Base-by-base conservation (phyloP, 2,329 filamentous ascomycete species). In the Monilinia fructicola region DNA sequence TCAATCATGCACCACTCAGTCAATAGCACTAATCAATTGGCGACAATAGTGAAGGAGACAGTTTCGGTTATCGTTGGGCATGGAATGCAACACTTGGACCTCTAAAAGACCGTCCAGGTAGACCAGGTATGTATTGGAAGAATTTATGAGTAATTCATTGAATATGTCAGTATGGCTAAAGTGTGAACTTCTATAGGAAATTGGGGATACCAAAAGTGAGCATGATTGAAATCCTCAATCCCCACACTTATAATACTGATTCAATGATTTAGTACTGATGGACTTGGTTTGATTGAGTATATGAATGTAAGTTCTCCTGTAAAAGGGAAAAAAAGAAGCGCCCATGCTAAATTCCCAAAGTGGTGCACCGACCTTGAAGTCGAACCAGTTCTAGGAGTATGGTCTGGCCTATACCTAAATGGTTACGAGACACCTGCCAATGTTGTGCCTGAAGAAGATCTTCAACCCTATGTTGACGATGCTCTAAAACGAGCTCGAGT, bases 401-500 rank as follows among this genome's bases (percentile, higher is more conserved):
- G 82, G 79, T 74, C 76, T 21, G 83, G 83, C 0, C 74, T 81
- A 18, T 79, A 77, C 35, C 75, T 84, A 1, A 75, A 75, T 28
- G 76, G 78, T 16, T 76, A 77, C 3, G 78, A 78, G 14, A 72
- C 80, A 26, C 38, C 56, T 2, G 77, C 65, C 2, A 76, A 79
- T 16, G 76, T 77, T 4, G 78, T 79, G 11, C 70, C 81, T 14
- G 77, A 81, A 31, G 73, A 75, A 6, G 79, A 81, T 10, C 74
- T 85, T 6, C 71, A 78, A 38, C 78, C 78, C 2, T 84, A 80
- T 62, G 76, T 85, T 16, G 74, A 84, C 14, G 79, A 81, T 67
- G 81, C 79, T 1, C 71, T 84, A 48, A 77, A 77, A 85, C 68
- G 81, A 85, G 70, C 76, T 85, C 31, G 82, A 85, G 70, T 85